Percentiles rank a stretch among this genome's conserved stretches.
Conservation (phyloP, 2,329 filamentous ascomycete genomes). For the Didymella sp. region DNA sequence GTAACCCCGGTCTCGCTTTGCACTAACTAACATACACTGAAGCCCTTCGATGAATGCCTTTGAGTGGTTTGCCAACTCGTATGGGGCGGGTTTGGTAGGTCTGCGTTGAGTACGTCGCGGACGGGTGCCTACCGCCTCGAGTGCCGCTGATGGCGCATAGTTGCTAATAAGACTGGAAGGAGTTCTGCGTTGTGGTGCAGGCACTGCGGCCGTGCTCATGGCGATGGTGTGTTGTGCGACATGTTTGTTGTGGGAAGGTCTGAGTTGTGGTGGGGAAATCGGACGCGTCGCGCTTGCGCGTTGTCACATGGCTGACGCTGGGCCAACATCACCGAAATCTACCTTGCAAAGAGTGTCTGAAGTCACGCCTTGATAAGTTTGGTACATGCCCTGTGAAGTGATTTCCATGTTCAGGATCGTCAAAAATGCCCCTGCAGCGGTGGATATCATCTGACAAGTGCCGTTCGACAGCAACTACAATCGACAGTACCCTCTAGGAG, state of each 20-base stretch:
- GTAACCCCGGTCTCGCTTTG: background rate
- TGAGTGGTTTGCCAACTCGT: conserved; percentile 46
- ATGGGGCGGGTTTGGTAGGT: conserved; percentile 43
- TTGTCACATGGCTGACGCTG: conserved; percentile 15
- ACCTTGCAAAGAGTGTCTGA: too few relatives aligned
- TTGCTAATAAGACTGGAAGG: background rate
- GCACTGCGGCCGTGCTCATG: conserved; percentile 5
- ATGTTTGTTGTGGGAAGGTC: background rate
- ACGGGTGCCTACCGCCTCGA: conserved; percentile 32
- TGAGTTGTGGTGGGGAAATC: background rate
- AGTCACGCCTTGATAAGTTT: too few relatives aligned
- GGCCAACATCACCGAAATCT: too few relatives aligned
- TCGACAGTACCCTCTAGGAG: too few relatives aligned
- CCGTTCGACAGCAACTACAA: too few relatives aligned
- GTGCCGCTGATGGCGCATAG: conserved; percentile 19
- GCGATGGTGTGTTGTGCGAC: background rate
- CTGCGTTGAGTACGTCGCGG: conserved; percentile 39
- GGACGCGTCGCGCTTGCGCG: conserved; percentile 16
- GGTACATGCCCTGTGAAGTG: background rate
- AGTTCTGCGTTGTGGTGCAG: background rate
- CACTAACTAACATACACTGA: conserved; percentile 34
- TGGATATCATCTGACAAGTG: too few relatives aligned
- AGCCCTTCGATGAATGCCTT: conserved; percentile 47
- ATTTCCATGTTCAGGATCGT: too few relatives aligned
- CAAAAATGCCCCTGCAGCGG: too few relatives aligned